Percentiles rank a stretch among this genome's conserved stretches.
Evolutionary conservation across 805 yeast species (phyloP).

Genomic region (Yamadazyma akitaensis): DNA sequence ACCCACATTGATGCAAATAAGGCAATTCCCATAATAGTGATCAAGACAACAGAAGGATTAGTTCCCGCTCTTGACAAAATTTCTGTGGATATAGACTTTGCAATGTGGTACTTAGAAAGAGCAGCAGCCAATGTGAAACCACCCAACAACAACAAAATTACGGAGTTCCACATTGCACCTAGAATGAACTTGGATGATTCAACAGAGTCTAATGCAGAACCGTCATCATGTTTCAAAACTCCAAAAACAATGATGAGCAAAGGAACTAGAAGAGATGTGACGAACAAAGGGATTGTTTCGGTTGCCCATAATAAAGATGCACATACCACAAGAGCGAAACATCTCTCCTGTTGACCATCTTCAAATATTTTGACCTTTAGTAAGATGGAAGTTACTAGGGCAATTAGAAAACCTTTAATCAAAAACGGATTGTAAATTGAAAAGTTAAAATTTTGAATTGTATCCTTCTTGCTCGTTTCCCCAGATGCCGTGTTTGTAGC

Average conservation of each 20-base stretch:
- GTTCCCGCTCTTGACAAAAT: slow-evolving; percentile 50
- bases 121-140: slow-evolving; percentile 57
- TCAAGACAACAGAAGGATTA: slow-evolving; percentile 44
- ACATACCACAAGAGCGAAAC: slow-evolving; percentile 78
- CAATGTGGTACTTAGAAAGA: slow-evolving; percentile 51
- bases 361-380: slow-evolving; percentile 30
- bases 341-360: slow-evolving; percentile 32
- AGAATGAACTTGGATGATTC: slow-evolving; percentile 45
- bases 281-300: slow-evolving; percentile 88
- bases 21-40: slow-evolving; percentile 50
- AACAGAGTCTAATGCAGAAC: slow-evolving; percentile 40
- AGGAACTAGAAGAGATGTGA: slow-evolving; percentile 82
- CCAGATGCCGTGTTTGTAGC: slow-evolving; percentile 37
- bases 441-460: slow-evolving; percentile 18
- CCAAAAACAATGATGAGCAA: slow-evolving; percentile 69
- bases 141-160: slow-evolving; percentile 48
- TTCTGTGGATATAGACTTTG: slow-evolving; percentile 48
- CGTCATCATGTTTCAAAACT: slow-evolving; percentile 58
- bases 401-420: slow-evolving; percentile 46
- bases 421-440: slow-evolving; percentile 33
- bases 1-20: slow-evolving; percentile 57
- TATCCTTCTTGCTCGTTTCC: slow-evolving; percentile 5
- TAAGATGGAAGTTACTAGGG: slow-evolving; percentile 42
- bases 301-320: slow-evolving; percentile 94
- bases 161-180: slow-evolving; percentile 52